Percentiles rank a stretch among this genome's conserved stretches.
Conservation (phyloP, 1,284 basidiomycete species). For the Puccinia novopanici region DNA sequence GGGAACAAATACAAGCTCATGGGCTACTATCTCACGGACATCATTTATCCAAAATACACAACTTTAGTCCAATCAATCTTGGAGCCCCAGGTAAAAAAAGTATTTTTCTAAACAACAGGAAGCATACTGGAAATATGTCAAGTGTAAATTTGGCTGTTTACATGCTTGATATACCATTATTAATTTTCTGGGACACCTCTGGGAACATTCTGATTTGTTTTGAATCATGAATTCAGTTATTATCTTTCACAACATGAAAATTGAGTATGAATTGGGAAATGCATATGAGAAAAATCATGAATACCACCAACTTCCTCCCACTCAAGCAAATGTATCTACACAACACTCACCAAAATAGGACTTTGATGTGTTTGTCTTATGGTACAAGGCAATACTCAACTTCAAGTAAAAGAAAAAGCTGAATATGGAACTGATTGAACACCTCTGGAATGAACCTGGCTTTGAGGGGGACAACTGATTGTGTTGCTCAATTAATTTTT, state of each 20-base stretch:
- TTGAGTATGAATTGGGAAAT: background rate
- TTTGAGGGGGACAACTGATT: background rate
- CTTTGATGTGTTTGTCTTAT: background rate
- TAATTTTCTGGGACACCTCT: no score
- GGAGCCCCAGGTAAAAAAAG: no score
- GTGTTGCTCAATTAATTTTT: background rate
- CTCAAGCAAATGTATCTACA: background rate
- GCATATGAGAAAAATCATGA: background rate
- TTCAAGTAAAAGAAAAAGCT: background rate
- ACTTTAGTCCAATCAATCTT: no score
- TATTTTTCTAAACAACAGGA: no score
- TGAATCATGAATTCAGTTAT: no score
- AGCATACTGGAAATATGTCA: no score
- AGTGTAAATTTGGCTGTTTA: no score
- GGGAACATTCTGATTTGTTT: no score
- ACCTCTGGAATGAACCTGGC: background rate
- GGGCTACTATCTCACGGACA: no score
- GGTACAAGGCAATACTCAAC: background rate
- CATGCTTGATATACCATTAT: no score
- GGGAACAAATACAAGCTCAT: no score
- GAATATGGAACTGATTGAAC: background rate
- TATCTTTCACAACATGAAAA: conserved; percentile 25
- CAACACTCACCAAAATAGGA: background rate
- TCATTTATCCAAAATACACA: no score
- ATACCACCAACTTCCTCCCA: conserved; percentile 1